phyloP scores from a whole-genome alignment of 225 moss, liverwort and hornwort genomes.

The Bryum argenteum region DNA sequence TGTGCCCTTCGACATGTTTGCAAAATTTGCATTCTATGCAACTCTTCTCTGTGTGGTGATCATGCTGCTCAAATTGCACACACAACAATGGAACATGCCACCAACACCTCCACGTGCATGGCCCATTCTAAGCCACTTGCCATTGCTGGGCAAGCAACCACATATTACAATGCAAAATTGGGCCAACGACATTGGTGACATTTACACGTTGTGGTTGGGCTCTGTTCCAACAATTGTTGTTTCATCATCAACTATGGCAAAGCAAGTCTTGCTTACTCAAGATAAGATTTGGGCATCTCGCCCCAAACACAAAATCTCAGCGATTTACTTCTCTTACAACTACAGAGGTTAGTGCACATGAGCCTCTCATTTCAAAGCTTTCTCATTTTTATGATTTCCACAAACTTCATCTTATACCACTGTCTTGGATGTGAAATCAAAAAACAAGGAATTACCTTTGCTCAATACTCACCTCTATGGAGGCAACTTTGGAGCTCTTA shows the following conservation, averaged over 20 bases:
- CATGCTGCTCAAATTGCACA: not conserved
- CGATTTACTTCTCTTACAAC: constrained; percentile 45
- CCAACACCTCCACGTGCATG: constrained; percentile 47
- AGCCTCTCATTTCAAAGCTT: no score
- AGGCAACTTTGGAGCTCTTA: constrained; percentile 17
- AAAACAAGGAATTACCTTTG: constrained; percentile 32
- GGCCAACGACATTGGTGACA: constrained; percentile 35
- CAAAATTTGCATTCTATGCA: no score
- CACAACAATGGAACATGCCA: constrained; percentile 25
- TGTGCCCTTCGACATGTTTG: no score
- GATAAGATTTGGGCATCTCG: no score
- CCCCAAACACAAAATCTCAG: not conserved
- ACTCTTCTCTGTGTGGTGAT: not conserved
- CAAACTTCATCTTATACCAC: no score
- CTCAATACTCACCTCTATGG: constrained; percentile 51
- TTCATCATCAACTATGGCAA: constrained; percentile 36
- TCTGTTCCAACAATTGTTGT: constrained; percentile 31
- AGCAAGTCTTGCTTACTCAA: constrained; percentile 27
- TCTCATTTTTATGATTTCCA: no score
- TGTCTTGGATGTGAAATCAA: no score
- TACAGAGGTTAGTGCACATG: constrained; percentile 25
- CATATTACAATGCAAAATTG: constrained; percentile 34
- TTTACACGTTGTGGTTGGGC: constrained; percentile 42
- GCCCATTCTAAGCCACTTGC: constrained; percentile 49
- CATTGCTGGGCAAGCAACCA: constrained; percentile 30